Conservation (phyloP, 1,139 yeast genomes). For the Saccharomyces hybrid region DNA sequence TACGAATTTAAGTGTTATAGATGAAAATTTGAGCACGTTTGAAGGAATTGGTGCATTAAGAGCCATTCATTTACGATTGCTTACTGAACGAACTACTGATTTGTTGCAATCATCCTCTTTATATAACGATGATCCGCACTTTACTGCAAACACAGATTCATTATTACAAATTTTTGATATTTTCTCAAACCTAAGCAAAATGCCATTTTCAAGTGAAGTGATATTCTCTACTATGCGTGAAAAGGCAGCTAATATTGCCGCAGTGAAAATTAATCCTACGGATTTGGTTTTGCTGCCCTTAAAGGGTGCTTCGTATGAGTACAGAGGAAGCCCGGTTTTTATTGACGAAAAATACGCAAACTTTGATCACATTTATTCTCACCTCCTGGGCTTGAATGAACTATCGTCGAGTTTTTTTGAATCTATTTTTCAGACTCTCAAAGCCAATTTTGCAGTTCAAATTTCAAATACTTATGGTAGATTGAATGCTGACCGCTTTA, state of each 20-base stretch:
- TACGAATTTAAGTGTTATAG: conserved; percentile 14
- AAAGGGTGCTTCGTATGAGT: conserved; percentile 24
- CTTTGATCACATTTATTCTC: conserved; percentile 24
- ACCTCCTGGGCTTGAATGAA: conserved; percentile 26
- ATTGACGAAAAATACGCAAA: conserved; percentile 17
- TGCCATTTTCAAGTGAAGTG: conserved; percentile 45
- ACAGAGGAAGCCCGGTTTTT: conserved; percentile 11
- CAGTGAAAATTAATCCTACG: conserved; percentile 10
- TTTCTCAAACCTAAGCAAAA: conserved; percentile 45
- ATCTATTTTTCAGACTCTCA: conserved; percentile 14
- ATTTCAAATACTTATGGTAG: conserved; percentile 24
- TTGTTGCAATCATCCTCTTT: conserved; percentile 54
- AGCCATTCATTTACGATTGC: conserved; percentile 51
- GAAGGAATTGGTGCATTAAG: conserved; percentile 36
- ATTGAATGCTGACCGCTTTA: conserved; percentile 17
- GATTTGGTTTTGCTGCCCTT: conserved; percentile 23
- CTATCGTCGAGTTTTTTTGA: conserved; percentile 23
- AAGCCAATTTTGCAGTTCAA: conserved; percentile 19
- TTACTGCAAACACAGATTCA: conserved; percentile 38
- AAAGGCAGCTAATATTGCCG: conserved; percentile 27
- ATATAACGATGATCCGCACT: conserved; percentile 29
- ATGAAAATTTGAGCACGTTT: conserved; percentile 17
- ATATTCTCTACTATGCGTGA: conserved; percentile 43
- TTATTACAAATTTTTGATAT: conserved; percentile 47
- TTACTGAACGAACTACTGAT: conserved; percentile 63